These are phyloP conservation scores for Xanthoparmelia taractica DNA, from an alignment of 495 filamentous ascomycete genomes.

Conservation along the genomic window DNA sequence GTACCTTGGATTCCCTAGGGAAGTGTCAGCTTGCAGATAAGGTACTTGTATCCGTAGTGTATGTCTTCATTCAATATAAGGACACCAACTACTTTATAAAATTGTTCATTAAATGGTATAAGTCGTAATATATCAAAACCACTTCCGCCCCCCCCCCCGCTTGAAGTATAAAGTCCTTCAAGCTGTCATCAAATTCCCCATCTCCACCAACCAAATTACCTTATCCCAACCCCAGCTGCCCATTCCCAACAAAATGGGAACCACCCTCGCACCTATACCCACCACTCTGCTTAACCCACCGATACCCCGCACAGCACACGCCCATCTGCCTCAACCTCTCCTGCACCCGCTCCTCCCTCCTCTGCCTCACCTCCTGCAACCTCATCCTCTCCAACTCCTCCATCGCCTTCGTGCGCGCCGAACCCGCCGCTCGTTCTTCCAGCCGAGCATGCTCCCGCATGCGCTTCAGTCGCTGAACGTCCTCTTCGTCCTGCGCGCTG, in stretches of 20 bases:
- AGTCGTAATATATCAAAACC: too few species aligned
- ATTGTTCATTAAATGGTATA: too few species aligned
- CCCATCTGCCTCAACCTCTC: constrained; percentile 44
- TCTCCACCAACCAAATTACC: too few species aligned
- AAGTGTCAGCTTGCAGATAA: too few species aligned
- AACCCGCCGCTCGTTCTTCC: constrained; percentile 33
- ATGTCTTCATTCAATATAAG: too few species aligned
- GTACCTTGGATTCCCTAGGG: too few species aligned
- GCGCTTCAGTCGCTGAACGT: constrained; percentile 21
- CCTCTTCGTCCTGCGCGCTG: background rate
- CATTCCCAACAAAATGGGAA: constrained; percentile 39
- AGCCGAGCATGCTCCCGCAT: constrained; percentile 2
- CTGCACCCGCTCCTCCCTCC: constrained; percentile 38
- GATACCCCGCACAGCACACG: constrained; percentile 41
- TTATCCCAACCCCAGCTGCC: constrained; percentile 21
- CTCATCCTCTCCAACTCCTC: constrained; percentile 25
- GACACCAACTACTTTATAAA: too few species aligned
- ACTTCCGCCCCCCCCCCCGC: too few species aligned
- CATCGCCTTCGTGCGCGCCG: constrained; percentile 27
- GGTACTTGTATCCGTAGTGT: too few species aligned
- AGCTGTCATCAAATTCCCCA: too few species aligned
- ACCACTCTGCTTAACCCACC: constrained; percentile 45
- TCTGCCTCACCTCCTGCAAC: constrained; percentile 22
- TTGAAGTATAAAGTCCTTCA: too few species aligned
- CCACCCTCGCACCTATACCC: constrained; percentile 52